Evolutionary conservation across 495 filamentous ascomycete genomes (phyloP), one percentile per base, ranked within the genome.

Genomic region (Trichodelitschia bisporula): DNA sequence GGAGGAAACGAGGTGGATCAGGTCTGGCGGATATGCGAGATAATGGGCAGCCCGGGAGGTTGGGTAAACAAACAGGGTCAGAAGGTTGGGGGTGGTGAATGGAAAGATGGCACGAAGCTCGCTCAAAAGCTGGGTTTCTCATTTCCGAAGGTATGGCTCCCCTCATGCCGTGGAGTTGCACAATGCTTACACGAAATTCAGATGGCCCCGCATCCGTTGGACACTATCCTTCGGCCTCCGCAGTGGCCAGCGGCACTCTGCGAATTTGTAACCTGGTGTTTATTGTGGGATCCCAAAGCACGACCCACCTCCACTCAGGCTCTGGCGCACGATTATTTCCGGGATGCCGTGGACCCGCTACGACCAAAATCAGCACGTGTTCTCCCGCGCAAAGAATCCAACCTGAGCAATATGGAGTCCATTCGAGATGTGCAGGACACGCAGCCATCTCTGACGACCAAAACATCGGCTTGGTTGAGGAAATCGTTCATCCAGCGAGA

Each of bases 1-100:
- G 89, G 89, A 41, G 77, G 78, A 34, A 99, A 99, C 43, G 89
- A 99, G 50, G 89, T 99, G 3, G 89, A 95, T 43, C 89, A 99
- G 52, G 84, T 99, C 6, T 99, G 89, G 89, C 71, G 89, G 39
- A 76, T 99, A 1, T 99, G 89, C 46, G 89, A 99, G 49, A 91
- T 99, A 35, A 99, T 99, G 89, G 89, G 89, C 14, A 93, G 84
- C 56, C 89, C 89, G 10, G 89, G 86, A 11, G 80, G 83, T 49
- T 99, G 89, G 89, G 82, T 86, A 48, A 90, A 74, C 50, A 92
- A 89, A 50, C 62, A 71, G 19, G 79, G 84, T 18, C 60, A 58
- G 14, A 77, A 71, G 41, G 73, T 99, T 26, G 89, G 89, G 31
- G 89, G 89, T 46, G 89, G 89, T 44, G 89, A 99, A 38, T 99